phyloP scores from a whole-genome alignment of 805 yeast species.

The Wickerhamomyces bovis region DNA sequence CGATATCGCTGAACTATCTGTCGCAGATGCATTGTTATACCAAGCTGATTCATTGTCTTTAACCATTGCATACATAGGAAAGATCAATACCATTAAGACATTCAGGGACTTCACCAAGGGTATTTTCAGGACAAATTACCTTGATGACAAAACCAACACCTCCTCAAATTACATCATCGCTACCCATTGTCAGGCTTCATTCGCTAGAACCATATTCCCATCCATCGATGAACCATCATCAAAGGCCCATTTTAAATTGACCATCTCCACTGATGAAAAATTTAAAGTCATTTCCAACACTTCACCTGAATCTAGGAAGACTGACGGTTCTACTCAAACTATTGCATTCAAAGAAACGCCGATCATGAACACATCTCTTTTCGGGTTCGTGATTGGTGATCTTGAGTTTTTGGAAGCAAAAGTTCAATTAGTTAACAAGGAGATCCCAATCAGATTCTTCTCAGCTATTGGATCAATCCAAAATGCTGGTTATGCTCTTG shows the following conservation, averaged over 20 bases:
- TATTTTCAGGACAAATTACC: conserved; percentile 60
- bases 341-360: conserved; percentile 49
- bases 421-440: conserved; percentile 22
- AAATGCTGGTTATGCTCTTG: conserved; percentile 44
- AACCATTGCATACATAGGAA: conserved; percentile 14
- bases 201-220: conserved; percentile 59
- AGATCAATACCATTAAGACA: conserved; percentile 25
- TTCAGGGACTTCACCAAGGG: conserved; percentile 56
- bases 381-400: conserved; percentile 67
- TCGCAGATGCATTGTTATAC: conserved; percentile 10
- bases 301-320: conserved; percentile 25
- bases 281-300: conserved; percentile 51
- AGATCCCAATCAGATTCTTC: conserved; percentile 46
- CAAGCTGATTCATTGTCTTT: conserved; percentile 6
- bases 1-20: conserved; percentile 19
- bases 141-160: conserved; percentile 41
- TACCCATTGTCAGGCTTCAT: conserved; percentile 69
- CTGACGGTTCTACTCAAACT: conserved; percentile 25
- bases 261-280: conserved; percentile 36
- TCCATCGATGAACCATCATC: conserved; percentile 58
- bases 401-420: conserved; percentile 44
- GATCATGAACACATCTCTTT: conserved; percentile 54
- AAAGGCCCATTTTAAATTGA: conserved; percentile 46
- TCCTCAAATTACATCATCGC: conserved; percentile 51
- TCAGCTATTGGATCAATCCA: conserved; percentile 48